These are phyloP conservation scores for Cryphonectria radicalis DNA, from an alignment of 2,329 filamentous ascomycete genomes.

Conservation along the genomic window DNA sequence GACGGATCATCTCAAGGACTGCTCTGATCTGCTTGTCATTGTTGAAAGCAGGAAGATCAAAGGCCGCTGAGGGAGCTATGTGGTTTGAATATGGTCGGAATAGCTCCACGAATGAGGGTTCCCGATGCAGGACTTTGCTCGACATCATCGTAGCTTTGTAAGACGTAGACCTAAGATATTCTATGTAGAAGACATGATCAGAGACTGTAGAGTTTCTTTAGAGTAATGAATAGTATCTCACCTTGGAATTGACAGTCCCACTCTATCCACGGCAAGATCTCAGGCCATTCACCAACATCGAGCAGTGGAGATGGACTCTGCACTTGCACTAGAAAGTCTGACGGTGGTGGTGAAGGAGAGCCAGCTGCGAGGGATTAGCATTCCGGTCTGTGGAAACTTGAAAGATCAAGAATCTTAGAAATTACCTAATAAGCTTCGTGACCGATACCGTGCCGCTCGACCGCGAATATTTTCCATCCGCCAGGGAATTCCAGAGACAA, in stretches of 20 bases:
- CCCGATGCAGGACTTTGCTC: neutral
- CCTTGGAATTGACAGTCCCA: neutral
- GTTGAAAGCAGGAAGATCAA: too few relatives aligned
- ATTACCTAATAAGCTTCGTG: neutral
- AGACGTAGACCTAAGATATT: neutral
- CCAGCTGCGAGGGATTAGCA: neutral
- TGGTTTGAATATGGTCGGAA: neutral
- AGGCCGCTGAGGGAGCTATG: neutral
- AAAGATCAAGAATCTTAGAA: too few relatives aligned
- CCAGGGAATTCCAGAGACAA: constrained; percentile 3
- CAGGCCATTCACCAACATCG: neutral
- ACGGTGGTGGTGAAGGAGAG: neutral
- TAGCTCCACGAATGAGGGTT: neutral
- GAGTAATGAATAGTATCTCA: neutral
- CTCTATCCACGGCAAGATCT: constrained; percentile 5
- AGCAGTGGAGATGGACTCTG: constrained; percentile 10
- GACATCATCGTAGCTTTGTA: neutral
- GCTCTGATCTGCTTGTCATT: neutral
- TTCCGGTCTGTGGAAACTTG: fast-evolving
- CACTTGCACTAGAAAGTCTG: constrained; percentile 1
- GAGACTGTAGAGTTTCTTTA: neutral
- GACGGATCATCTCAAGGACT: neutral
- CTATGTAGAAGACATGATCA: neutral
- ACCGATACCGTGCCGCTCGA: neutral
- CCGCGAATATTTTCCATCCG: neutral